Base-by-base conservation (phyloP, 768 basidiomycete genomes). In the Artomyces pyxidatus region DNA sequence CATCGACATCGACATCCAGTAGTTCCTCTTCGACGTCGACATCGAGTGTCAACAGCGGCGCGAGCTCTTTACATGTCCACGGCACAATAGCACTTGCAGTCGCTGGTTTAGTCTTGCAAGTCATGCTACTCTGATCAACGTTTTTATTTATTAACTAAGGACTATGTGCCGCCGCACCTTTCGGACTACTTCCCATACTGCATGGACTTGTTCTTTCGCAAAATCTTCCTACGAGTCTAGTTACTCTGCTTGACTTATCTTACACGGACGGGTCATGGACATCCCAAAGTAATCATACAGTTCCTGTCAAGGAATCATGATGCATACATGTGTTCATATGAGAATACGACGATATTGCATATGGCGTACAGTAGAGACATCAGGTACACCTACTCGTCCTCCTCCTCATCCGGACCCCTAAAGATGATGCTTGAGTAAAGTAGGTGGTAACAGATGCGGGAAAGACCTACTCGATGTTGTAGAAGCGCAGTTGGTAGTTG, bases 401-500 rank as follows among this genome's bases (percentile, higher is more conserved):
- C 78, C n/a, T 78, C 77, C 2, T 75, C 76, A 35, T 68, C 77
- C 57, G 70, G 72, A 40, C 66, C 68, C 50, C 75, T 75, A 43
- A 8, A 35, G 1, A 39, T 49, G 16, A 10, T 45, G 45, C 26
- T 45, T 62, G n/a, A 61, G 45, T 10, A 45, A 35, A 25, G 21
- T 12, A 28, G 45, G 38, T 28, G 22, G 39, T 37, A 6, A 22
- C n/a, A n/a, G n/a, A n/a, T n/a, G n/a, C n/a, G n/a, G 7, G 38
- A 26, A 56, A 11, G 16, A 75, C 85, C 52, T 72, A 86, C 86
- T 83, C 84, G 53, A 92, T 87, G 66, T 91, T 92, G 76, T 88
- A 94, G 86, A 94, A 95, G 59, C 85, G 80, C 57, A 99, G 83
- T 63, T 93, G 83, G 72, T 97, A 99, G 60, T 77, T 80, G 66